phyloP scores from a whole-genome alignment of 2,329 filamentous ascomycete genomes.

The Coccinonectria pachysandricola region DNA sequence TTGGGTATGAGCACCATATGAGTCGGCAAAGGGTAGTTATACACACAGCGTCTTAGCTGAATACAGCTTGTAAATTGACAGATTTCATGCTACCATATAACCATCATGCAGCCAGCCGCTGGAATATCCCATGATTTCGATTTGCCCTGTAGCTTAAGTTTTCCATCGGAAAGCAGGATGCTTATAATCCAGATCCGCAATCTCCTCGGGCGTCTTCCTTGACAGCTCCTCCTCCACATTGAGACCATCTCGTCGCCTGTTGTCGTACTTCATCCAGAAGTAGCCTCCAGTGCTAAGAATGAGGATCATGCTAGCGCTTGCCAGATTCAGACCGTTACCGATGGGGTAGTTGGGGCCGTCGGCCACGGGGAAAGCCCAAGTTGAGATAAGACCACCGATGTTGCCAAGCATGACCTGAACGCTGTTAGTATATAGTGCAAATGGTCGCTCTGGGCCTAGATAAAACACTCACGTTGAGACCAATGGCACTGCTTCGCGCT shows the following conservation, averaged over 20 bases:
- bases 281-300: constrained; percentile 38
- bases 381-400: constrained; percentile 32
- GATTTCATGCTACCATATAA: too few species aligned
- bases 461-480: constrained; percentile 22
- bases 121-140: too few species aligned
- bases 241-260: constrained; percentile 44
- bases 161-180: constrained; percentile 58
- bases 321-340: constrained; percentile 41
- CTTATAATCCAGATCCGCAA: constrained; percentile 55
- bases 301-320: constrained; percentile 45
- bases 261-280: constrained; percentile 54
- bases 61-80: too few species aligned
- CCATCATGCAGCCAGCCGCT: too few species aligned
- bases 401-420: constrained; percentile 20
- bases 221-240: constrained; percentile 47
- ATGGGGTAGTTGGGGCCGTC: background rate
- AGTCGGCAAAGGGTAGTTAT: too few species aligned
- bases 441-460: too few species aligned
- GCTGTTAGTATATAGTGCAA: too few species aligned
- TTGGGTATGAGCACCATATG: too few species aligned
- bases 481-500: constrained; percentile 51
- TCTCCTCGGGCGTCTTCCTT: constrained; percentile 41
- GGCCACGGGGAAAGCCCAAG: background rate
- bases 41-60: too few species aligned
- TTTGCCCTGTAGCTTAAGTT: constrained; percentile 3